phyloP scores from a whole-genome alignment of 768 basidiomycete species.

The Hericium coralloides region DNA sequence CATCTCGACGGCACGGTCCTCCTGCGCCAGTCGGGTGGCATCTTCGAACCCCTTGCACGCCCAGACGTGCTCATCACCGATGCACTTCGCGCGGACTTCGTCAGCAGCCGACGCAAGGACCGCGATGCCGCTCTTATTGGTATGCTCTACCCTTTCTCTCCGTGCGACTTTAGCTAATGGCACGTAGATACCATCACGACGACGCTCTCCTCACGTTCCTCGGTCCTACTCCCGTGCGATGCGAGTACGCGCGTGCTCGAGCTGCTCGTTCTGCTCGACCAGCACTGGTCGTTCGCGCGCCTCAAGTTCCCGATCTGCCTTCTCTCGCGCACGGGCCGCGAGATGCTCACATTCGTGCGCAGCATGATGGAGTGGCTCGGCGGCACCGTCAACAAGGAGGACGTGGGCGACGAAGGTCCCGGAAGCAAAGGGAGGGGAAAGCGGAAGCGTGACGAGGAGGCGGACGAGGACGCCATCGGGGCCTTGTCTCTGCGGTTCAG shows the following conservation, averaged over 20 bases:
- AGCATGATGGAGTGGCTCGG: slow-evolving; percentile 99
- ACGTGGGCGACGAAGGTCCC: slow-evolving; percentile 66
- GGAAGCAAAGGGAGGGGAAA: slow-evolving; percentile 37
- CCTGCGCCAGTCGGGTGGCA: slow-evolving; percentile 61
- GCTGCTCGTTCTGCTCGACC: slow-evolving; percentile 90
- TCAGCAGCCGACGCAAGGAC: slow-evolving; percentile 82
- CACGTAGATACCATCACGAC: slow-evolving; percentile 75
- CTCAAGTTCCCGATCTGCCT: slow-evolving; percentile 87
- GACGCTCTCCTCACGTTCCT: slow-evolving; percentile 72
- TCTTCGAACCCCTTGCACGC: slow-evolving; percentile 79
- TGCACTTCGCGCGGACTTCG: slow-evolving; percentile 74
- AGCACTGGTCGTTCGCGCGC: slow-evolving; percentile 91
- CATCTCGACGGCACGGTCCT: slow-evolving; percentile 93
- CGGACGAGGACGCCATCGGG: slow-evolving; percentile 76
- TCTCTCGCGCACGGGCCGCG: slow-evolving; percentile 82
- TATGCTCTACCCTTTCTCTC: slow-evolving; percentile 22
- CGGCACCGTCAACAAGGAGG: slow-evolving; percentile 88
- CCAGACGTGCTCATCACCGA: slow-evolving; percentile 94
- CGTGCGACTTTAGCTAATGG: not conserved
- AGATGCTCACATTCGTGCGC: slow-evolving; percentile 89
- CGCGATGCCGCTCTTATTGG: slow-evolving; percentile 85
- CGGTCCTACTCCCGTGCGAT: slow-evolving; percentile 87
- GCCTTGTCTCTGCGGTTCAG: slow-evolving; percentile 84
- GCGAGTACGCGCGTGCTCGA: slow-evolving; percentile 93
- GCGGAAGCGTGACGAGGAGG: slow-evolving; percentile 31